Evolutionary conservation across 352 stramenopile species (phyloP).

Genomic region (Salisapilia sapeloensis): DNA sequence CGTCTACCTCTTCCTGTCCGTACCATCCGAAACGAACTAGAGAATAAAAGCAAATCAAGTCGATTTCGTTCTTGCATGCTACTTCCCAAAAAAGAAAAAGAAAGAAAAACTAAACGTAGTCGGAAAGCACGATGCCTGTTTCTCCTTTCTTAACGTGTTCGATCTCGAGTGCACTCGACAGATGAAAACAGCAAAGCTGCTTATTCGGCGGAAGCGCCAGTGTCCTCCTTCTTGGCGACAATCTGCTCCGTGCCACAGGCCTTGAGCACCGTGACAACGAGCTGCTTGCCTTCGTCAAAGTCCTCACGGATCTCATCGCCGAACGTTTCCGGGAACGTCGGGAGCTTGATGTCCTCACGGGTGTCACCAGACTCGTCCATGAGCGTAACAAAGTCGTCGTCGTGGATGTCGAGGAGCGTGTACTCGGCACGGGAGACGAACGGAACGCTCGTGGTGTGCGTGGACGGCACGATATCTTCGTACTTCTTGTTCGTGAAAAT

Average conservation of each 20-base stretch:
- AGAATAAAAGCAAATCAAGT: constrained; percentile 1
- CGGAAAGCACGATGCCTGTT: no score
- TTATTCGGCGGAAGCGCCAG: no score
- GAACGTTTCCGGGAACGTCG: constrained; percentile 89
- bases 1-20: constrained; percentile 2
- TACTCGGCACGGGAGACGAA: constrained; percentile 95
- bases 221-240: constrained; percentile 94
- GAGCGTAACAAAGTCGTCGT: constrained; percentile 95
- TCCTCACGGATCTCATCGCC: constrained; percentile 92
- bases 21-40: background rate
- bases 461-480: constrained; percentile 98
- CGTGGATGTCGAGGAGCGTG: constrained; percentile 97
- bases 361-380: constrained; percentile 96
- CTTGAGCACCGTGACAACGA: constrained; percentile 91
- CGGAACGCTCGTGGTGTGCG: constrained; percentile 96
- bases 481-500: constrained; percentile 99
- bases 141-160: constrained; percentile 9
- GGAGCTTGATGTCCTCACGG: constrained; percentile 97
- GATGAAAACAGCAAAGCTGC: background rate
- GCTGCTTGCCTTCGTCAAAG: constrained; percentile 93
- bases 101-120: background rate
- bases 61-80: constrained; percentile 1
- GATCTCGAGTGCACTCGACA: background rate
- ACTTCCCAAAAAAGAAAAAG: constrained; percentile 11
- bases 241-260: constrained; percentile 97